These are phyloP conservation scores for Fusarium paranaense DNA, from an alignment of 2,329 filamentous ascomycete species.

Conservation along the genomic window DNA sequence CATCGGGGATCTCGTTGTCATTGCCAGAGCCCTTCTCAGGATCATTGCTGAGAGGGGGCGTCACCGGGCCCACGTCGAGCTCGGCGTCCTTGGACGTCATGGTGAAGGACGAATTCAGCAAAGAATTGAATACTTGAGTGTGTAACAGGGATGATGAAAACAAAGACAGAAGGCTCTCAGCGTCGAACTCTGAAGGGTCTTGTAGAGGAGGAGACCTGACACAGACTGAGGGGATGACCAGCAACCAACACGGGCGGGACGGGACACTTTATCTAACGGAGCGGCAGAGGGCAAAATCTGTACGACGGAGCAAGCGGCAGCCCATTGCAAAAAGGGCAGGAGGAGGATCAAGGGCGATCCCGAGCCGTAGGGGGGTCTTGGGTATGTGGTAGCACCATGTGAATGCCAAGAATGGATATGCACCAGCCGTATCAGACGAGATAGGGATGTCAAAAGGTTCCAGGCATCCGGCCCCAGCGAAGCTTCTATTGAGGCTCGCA, in stretches of 20 bases:
- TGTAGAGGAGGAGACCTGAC: not conserved
- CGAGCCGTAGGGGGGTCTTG: not conserved
- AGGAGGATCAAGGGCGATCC: constrained; percentile 20
- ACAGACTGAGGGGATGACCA: constrained; percentile 1
- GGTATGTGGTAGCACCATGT: constrained; percentile 12
- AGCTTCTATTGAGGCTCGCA: constrained; percentile 8
- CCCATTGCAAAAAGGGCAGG: constrained; percentile 42
- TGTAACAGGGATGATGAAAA: not conserved
- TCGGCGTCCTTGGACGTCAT: constrained; percentile 40
- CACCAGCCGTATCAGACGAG: constrained; percentile 14
- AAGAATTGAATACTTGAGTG: not conserved
- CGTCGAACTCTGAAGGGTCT: not conserved
- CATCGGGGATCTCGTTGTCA: constrained; percentile 25
- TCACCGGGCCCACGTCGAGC: constrained; percentile 23
- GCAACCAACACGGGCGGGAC: constrained; percentile 1
- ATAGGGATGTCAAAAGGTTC: not conserved
- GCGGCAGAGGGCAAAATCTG: not conserved
- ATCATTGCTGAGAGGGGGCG: constrained; percentile 25
- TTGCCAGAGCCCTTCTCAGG: constrained; percentile 26
- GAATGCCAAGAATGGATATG: constrained; percentile 36
- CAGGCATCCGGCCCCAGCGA: not conserved
- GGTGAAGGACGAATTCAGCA: not conserved
- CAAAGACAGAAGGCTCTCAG: not conserved
- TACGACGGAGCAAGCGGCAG: constrained; percentile 9
- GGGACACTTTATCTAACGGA: constrained; percentile 24